A percentile compares a stretch with the other conserved stretches of the same genome.
phyloP scores from a whole-genome alignment of 768 basidiomycete genomes.

The Russula emetica region DNA sequence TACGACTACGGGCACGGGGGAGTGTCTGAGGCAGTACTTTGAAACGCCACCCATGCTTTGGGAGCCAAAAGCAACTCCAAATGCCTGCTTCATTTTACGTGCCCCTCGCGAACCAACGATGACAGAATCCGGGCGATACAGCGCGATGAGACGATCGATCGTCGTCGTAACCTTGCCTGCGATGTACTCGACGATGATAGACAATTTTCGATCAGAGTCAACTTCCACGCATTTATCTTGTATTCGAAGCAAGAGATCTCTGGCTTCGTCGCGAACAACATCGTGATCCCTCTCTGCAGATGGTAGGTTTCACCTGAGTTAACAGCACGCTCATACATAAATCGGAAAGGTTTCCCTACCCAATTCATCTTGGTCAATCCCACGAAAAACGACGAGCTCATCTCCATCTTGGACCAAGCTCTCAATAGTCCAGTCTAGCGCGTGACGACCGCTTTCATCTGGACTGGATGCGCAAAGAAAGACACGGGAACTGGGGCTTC shows the following conservation, averaged over 20 bases:
- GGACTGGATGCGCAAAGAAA: conserved; percentile 86
- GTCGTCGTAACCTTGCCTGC: conserved; percentile 87
- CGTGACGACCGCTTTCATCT: conserved; percentile 84
- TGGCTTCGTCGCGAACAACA: conserved; percentile 77
- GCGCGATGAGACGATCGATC: conserved; percentile 86
- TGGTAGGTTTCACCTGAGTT: neutral
- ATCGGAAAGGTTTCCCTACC: conserved; percentile 42
- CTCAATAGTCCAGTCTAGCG: conserved; percentile 90
- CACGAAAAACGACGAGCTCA: conserved; percentile 87
- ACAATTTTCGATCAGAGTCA: conserved; percentile 79
- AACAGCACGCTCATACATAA: neutral
- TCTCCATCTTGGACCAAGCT: conserved; percentile 83
- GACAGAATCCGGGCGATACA: conserved; percentile 88
- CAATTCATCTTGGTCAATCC: conserved; percentile 81
- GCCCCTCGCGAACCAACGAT: conserved; percentile 88
- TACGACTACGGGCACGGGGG: conserved; percentile 94
- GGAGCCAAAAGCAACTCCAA: conserved; percentile 48
- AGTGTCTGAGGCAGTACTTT: conserved; percentile 78
- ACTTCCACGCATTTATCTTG: conserved; percentile 75
- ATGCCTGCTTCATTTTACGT: conserved; percentile 49
- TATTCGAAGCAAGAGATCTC: conserved; percentile 72
- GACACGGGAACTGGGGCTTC: conserved; percentile 73
- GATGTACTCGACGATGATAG: conserved; percentile 89
- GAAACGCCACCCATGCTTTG: conserved; percentile 62
- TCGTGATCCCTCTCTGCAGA: conserved; percentile 68